Conservation (phyloP, 257 asterid species). For the Galeopsis tetrahit region DNA sequence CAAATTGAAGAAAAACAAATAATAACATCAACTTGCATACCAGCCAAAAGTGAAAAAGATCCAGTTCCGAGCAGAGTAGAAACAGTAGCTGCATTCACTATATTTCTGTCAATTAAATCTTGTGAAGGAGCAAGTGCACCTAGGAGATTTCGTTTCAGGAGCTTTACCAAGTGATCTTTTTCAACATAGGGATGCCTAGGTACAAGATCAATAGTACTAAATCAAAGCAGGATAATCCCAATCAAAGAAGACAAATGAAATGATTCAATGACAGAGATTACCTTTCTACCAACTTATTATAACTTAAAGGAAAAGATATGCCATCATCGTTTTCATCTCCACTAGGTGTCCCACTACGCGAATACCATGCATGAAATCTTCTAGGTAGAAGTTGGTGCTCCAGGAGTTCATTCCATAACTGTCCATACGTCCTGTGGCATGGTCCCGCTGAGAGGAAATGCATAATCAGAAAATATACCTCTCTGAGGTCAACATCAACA, state of each 20-base stretch:
- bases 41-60: constrained; percentile 74
- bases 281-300: constrained; percentile 83
- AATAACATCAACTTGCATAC: constrained; percentile 47
- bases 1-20: constrained; percentile 11
- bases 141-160: constrained; percentile 75
- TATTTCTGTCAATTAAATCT: constrained; percentile 53
- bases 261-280: constrained; percentile 37
- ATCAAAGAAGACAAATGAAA: constrained; percentile 27
- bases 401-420: constrained; percentile 94
- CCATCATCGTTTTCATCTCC: constrained; percentile 95
- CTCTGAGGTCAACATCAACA: constrained; percentile 82
- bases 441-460: constrained; percentile 98
- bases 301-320: constrained; percentile 82
- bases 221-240: constrained; percentile 29
- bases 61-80: constrained; percentile 94
- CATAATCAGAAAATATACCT: constrained; percentile 93
- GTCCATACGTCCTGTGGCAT: constrained; percentile 90
- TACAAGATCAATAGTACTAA: constrained; percentile 28
- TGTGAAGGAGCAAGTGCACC: constrained; percentile 62
- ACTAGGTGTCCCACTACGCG: constrained; percentile 72
- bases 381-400: constrained; percentile 97
- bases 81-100: constrained; percentile 76
- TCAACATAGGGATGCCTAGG: constrained; percentile 84
- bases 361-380: constrained; percentile 98
- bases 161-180: constrained; percentile 94